Percentiles rank a stretch among this genome's conserved stretches.
Evolutionary conservation across 2,329 filamentous ascomycete genomes (phyloP).

Genomic region (Aspergillus sp.): DNA sequence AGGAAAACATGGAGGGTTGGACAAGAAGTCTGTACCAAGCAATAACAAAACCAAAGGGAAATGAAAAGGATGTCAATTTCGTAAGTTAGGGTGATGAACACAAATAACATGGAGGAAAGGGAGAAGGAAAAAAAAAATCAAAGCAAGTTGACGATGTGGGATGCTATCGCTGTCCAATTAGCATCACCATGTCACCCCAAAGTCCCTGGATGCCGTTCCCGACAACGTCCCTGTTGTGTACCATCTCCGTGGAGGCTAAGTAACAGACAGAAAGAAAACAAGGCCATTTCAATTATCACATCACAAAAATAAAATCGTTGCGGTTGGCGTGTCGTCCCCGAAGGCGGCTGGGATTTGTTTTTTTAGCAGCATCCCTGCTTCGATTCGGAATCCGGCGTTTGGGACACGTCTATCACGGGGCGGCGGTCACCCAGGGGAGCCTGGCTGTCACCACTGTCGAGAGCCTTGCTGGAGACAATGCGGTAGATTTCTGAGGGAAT

Average conservation of each 20-base stretch:
- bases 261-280: constrained; percentile 35
- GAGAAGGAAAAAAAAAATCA: constrained; percentile 15
- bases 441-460: constrained; percentile 84
- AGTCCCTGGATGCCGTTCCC: constrained; percentile 24
- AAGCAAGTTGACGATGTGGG: constrained; percentile 16
- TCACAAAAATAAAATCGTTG: constrained; percentile 38
- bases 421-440: constrained; percentile 76
- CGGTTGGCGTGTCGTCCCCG: constrained; percentile 27
- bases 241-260: constrained; percentile 32
- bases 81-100: constrained; percentile 16
- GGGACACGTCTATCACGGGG: constrained; percentile 79
- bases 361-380: constrained; percentile 55
- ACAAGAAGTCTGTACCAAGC: not conserved
- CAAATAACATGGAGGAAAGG: constrained; percentile 18
- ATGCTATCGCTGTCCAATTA: constrained; percentile 21
- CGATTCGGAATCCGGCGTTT: constrained; percentile 73
- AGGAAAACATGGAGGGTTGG: not conserved
- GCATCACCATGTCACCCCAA: constrained; percentile 23
- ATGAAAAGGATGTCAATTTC: constrained; percentile 15
- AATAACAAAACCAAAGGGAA: not conserved
- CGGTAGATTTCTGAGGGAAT: constrained; percentile 83
- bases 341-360: constrained; percentile 8
- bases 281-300: constrained; percentile 37
- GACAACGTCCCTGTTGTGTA: constrained; percentile 32
- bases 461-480: constrained; percentile 95